phyloP scores from a whole-genome alignment of 169 alveolate genomes.

The Blepharisma undulans region DNA sequence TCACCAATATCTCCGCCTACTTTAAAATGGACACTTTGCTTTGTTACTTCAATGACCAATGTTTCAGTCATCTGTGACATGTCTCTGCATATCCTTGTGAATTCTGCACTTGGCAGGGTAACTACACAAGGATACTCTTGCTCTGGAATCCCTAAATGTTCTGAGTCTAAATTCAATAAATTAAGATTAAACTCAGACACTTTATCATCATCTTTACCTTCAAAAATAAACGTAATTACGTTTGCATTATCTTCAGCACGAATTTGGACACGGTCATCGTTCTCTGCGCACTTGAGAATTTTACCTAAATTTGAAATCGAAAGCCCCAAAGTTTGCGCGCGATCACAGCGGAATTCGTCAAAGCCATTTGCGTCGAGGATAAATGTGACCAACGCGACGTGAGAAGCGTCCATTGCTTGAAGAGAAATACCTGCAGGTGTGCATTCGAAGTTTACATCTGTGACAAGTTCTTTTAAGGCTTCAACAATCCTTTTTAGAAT shows the following conservation, averaged over 20 bases:
- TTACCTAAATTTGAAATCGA: conserved; percentile 94
- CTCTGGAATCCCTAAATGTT: conserved; percentile 96
- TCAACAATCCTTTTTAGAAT: conserved; percentile 93
- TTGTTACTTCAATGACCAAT: conserved; percentile 91
- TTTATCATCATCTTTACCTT: conserved; percentile 89
- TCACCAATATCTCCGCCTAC: conserved; percentile 96
- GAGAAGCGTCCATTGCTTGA: conserved; percentile 99
- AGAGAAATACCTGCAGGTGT: conserved; percentile 95
- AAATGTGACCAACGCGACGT: conserved; percentile 96
- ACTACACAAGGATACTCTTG: conserved; percentile 93
- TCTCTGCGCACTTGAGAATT: conserved; percentile 95
- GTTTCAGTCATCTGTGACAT: conserved; percentile 94
- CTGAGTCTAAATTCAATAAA: conserved; percentile 94
- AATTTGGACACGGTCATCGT: conserved; percentile 94
- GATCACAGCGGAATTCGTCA: conserved; percentile 96
- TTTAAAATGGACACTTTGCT: conserved; percentile 91
- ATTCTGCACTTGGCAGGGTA: conserved; percentile 92
- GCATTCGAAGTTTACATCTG: conserved; percentile 96
- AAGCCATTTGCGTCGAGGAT: conserved; percentile 94
- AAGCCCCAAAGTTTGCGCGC: conserved; percentile 94
- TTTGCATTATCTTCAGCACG: conserved; percentile 96
- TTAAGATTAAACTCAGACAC: conserved; percentile 93
- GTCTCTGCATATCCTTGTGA: conserved; percentile 93
- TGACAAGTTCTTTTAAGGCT: conserved; percentile 94
- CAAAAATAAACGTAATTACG: conserved; percentile 92